Percentiles rank a stretch among this genome's conserved stretches.
phyloP scores from a whole-genome alignment of 257 asterid genomes.

The Solanum sitiens region DNA sequence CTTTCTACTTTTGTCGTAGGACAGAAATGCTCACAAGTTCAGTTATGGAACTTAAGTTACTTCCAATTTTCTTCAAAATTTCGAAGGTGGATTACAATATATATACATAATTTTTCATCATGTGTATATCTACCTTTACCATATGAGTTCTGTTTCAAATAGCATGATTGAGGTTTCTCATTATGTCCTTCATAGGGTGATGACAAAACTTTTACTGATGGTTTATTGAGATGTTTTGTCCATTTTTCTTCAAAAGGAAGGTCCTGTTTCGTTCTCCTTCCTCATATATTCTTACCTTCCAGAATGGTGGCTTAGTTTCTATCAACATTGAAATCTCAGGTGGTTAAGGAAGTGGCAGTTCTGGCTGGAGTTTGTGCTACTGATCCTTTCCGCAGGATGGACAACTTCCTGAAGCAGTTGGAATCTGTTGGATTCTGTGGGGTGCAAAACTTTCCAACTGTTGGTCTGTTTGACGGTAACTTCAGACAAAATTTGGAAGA shows the following conservation, averaged over 20 bases:
- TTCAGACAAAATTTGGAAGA: constrained; percentile 89
- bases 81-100: not conserved
- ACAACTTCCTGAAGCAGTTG: constrained; percentile 84
- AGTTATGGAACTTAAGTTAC: not conserved
- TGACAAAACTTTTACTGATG: not conserved
- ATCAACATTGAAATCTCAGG: constrained; percentile 27
- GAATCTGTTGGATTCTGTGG: constrained; percentile 88
- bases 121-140: not conserved
- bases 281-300: not conserved
- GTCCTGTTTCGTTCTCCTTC: not conserved
- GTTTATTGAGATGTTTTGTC: not conserved
- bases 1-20: not conserved
- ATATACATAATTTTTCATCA: not conserved
- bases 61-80: not conserved
- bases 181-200: not conserved
- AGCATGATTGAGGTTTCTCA: not conserved
- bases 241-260: not conserved
- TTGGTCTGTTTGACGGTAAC: constrained; percentile 90
- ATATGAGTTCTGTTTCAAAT: not conserved
- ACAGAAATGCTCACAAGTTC: not conserved
- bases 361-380: constrained; percentile 98
- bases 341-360: constrained; percentile 84
- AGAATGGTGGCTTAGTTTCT: not conserved
- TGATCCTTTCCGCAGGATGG: constrained; percentile 93
- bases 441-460: constrained; percentile 96